A percentile compares a stretch with the other conserved stretches of the same genome.
These are phyloP conservation scores for Alloascoidea africana DNA, from an alignment of 805 yeast genomes.

Conservation along the genomic window DNA sequence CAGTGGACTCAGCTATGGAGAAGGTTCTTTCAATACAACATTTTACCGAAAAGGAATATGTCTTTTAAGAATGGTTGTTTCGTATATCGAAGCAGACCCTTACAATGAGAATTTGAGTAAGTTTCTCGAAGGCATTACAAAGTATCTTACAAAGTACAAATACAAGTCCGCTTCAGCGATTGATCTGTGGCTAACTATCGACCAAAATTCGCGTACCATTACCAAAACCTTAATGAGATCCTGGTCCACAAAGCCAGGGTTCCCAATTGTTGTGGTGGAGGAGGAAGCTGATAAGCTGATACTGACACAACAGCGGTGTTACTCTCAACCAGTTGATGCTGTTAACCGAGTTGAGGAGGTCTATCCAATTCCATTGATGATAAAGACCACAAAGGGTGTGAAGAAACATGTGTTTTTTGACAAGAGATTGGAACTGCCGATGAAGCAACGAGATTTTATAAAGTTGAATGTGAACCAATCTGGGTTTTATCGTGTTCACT, in stretches of 20 bases:
- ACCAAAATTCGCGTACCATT: constrained; percentile 47
- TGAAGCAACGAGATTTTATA: constrained; percentile 24
- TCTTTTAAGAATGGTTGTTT: constrained; percentile 60
- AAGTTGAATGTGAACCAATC: constrained; percentile 47
- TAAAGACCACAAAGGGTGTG: not conserved
- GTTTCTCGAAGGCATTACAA: constrained; percentile 60
- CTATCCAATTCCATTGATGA: not conserved
- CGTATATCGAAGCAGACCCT: constrained; percentile 46
- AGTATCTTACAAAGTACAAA: constrained; percentile 45
- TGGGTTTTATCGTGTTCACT: constrained; percentile 46
- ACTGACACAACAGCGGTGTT: not conserved
- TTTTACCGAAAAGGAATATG: constrained; percentile 76
- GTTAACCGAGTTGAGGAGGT: constrained; percentile 12
- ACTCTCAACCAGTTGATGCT: not conserved
- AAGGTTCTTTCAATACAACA: constrained; percentile 59
- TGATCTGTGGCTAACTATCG: constrained; percentile 57
- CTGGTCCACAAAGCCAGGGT: constrained; percentile 67
- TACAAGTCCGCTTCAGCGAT: constrained; percentile 60
- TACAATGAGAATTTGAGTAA: constrained; percentile 18
- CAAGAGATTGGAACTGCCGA: not conserved
- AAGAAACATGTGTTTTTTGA: not conserved
- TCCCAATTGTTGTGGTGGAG: constrained; percentile 45
- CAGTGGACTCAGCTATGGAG: constrained; percentile 61
- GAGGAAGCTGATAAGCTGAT: constrained; percentile 18
- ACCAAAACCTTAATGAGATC: constrained; percentile 42